These are phyloP conservation scores for Heteromeles arbutifolia DNA, from an alignment of 306 rosid species.

Conservation along the genomic window DNA sequence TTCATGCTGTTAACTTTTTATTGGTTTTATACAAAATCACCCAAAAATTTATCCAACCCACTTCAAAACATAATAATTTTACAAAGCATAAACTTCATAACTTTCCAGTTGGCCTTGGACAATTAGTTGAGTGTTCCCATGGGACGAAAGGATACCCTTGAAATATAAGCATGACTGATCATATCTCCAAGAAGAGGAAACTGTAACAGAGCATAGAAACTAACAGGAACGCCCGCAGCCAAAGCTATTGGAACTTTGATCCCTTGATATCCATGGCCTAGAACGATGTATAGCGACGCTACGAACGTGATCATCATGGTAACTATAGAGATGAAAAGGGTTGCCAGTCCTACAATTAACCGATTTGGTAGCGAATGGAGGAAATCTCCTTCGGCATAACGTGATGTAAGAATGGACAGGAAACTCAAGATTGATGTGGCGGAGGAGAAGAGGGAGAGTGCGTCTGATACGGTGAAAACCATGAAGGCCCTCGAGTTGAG, in stretches of 20 bases:
- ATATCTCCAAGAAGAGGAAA: slow-evolving; percentile 4
- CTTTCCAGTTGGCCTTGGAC: too few species aligned
- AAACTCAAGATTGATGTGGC: slow-evolving; percentile 42
- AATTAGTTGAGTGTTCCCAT: too few species aligned
- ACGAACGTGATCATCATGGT: slow-evolving; percentile 43
- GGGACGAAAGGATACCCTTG: not conserved
- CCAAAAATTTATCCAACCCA: too few species aligned
- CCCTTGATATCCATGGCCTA: not conserved
- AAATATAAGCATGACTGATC: not conserved
- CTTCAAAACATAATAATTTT: too few species aligned
- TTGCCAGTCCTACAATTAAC: slow-evolving; percentile 37
- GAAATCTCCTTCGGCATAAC: slow-evolving; percentile 38
- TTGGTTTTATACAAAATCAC: too few species aligned
- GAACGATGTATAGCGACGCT: not conserved
- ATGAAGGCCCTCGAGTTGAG: slow-evolving; percentile 7
- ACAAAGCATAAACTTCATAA: not conserved
- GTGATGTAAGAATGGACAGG: slow-evolving; percentile 34
- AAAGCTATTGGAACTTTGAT: not conserved
- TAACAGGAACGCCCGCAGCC: slow-evolving; percentile 3
- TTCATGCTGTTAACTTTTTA: too few species aligned
- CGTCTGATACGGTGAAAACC: slow-evolving; percentile 25
- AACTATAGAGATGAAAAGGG: slow-evolving; percentile 34
- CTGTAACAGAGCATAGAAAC: not conserved
- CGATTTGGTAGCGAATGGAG: slow-evolving; percentile 31
- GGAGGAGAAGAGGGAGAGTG: slow-evolving; percentile 41